A percentile compares a stretch with the other conserved stretches of the same genome.
Evolutionary conservation across 345 rosid genomes (phyloP).

Genomic region (Citrus hindsii): DNA sequence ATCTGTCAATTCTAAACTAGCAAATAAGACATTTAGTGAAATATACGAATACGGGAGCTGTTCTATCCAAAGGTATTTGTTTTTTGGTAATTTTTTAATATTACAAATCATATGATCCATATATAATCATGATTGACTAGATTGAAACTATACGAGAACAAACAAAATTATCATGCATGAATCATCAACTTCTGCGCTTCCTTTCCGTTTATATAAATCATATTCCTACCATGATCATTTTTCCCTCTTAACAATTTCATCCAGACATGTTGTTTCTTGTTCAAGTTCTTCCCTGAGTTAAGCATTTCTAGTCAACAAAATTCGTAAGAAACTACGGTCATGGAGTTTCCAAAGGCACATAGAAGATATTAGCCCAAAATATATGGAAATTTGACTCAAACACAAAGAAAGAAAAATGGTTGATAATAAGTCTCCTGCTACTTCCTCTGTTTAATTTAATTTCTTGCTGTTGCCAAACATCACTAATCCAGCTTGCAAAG

Average conservation of each 20-base stretch:
- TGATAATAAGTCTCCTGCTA: not conserved
- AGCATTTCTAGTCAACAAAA: not conserved
- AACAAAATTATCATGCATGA: not conserved
- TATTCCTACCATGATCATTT: not conserved
- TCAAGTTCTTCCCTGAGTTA: not conserved
- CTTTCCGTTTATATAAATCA: not conserved
- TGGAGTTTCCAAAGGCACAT: not conserved
- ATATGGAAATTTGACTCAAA: not conserved
- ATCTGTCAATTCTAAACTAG: not conserved
- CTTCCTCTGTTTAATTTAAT: not conserved
- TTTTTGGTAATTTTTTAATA: not conserved
- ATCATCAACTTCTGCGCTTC: not conserved
- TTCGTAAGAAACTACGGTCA: not conserved
- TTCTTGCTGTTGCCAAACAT: not conserved
- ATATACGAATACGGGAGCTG: not conserved
- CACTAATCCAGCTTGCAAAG: not conserved
- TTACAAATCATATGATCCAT: not conserved
- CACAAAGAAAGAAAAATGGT: not conserved
- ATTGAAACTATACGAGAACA: not conserved
- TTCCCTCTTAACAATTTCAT: no score
- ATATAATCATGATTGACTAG: not conserved
- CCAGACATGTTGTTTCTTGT: no score
- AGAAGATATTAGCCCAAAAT: not conserved
- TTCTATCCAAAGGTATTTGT: not conserved
- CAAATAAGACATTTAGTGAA: not conserved